A percentile compares a stretch with the other conserved stretches of the same genome.
These are phyloP conservation scores for Russula virescens DNA, from an alignment of 768 basidiomycete genomes.

Conservation along the genomic window DNA sequence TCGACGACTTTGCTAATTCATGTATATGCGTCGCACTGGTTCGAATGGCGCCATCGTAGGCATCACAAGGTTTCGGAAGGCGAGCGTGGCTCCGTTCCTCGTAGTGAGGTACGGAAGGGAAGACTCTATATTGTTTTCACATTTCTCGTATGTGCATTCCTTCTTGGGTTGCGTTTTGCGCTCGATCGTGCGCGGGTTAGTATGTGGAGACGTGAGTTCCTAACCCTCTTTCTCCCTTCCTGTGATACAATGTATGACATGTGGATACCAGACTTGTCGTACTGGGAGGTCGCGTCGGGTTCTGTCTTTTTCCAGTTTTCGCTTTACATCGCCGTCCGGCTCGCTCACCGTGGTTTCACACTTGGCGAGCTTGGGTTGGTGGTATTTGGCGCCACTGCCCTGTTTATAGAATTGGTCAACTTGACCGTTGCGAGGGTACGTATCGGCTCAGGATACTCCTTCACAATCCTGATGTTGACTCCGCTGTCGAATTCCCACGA, in stretches of 20 bases:
- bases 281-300: conserved; percentile 65
- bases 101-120: conserved; percentile 58
- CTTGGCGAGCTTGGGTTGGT: conserved; percentile 90
- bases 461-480: neutral
- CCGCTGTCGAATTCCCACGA: conserved; percentile 4
- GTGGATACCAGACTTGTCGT: conserved; percentile 55
- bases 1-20: conserved; percentile 76
- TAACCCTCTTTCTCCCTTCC: neutral
- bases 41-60: conserved; percentile 49
- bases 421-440: conserved; percentile 77
- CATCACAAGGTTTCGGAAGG: conserved; percentile 48
- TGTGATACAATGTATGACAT: neutral
- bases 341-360: conserved; percentile 93
- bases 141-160: conserved; percentile 43
- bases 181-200: conserved; percentile 40
- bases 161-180: conserved; percentile 45
- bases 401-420: conserved; percentile 83
- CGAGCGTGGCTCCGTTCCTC: conserved; percentile 70
- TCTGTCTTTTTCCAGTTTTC: conserved; percentile 88
- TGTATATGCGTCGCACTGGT: conserved; percentile 69
- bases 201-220: conserved; percentile 61
- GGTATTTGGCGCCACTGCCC: conserved; percentile 78
- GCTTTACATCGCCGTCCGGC: conserved; percentile 79
- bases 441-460: conserved; percentile 10
- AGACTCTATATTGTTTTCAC: conserved; percentile 64